Evolutionary conservation across 1,139 yeast genomes (phyloP).

Genomic region (Blastobotrys ciferrii): DNA sequence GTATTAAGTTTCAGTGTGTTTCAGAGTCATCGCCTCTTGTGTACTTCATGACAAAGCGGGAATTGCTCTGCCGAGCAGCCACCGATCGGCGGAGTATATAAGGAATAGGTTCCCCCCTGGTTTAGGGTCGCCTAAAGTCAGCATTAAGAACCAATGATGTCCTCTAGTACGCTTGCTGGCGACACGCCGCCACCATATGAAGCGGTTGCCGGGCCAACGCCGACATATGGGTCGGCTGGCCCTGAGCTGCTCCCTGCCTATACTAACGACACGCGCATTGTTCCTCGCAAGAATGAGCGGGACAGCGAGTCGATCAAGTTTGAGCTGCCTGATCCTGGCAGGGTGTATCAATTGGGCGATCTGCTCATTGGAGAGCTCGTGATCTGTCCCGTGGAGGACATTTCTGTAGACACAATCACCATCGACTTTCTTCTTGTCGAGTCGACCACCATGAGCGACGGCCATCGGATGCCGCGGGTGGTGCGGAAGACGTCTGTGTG

Average conservation of each 20-base stretch:
- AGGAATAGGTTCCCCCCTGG: neutral
- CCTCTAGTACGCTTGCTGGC: neutral
- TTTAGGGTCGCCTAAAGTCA: too few species aligned
- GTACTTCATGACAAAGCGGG: neutral
- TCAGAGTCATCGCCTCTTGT: neutral
- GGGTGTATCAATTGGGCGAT: constrained; percentile 3
- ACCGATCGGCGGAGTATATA: neutral
- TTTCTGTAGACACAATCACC: neutral
- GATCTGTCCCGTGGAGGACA: constrained; percentile 4
- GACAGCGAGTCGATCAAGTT: neutral
- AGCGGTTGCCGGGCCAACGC: too few species aligned
- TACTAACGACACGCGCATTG: neutral
- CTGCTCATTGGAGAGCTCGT: constrained; percentile 3
- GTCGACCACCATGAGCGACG: constrained; percentile 1
- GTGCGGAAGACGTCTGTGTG: constrained; percentile 5
- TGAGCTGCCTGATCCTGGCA: neutral
- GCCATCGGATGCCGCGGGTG: neutral
- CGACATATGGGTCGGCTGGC: too few species aligned
- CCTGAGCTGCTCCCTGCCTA: neutral
- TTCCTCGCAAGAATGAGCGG: neutral
- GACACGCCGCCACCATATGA: constrained; percentile 4
- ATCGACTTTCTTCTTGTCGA: constrained; percentile 6
- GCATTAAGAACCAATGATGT: too few species aligned
- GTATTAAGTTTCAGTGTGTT: too few species aligned
- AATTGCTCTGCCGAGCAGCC: neutral